Evolutionary conservation across 1,139 yeast genomes (phyloP).

Genomic region (Geotrichum bryndzae): DNA sequence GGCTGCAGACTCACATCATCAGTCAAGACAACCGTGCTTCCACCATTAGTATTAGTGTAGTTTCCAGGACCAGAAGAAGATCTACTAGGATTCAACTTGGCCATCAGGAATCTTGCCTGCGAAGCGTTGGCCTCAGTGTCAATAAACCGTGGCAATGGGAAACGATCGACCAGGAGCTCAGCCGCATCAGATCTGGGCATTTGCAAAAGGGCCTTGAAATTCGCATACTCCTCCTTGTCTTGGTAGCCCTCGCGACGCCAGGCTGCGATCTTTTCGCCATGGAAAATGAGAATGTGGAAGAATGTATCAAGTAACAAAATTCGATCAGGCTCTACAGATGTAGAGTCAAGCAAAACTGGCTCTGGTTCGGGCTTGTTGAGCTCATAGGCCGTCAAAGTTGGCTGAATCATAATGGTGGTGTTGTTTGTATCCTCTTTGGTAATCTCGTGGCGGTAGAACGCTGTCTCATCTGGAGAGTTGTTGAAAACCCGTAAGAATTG

Average conservation of each 20-base stretch:
- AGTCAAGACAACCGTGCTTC: conserved; percentile 78
- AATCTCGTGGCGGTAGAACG: conserved; percentile 62
- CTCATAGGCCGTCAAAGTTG: conserved; percentile 61
- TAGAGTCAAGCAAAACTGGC: conserved; percentile 67
- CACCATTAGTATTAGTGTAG: conserved; percentile 38
- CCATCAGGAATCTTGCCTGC: conserved; percentile 70
- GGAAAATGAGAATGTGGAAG: conserved; percentile 65
- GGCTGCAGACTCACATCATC: conserved; percentile 92
- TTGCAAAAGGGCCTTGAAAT: conserved; percentile 55
- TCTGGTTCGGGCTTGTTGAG: conserved; percentile 52
- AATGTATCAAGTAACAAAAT: conserved; percentile 66
- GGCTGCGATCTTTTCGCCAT: conserved; percentile 61
- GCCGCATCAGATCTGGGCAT: conserved; percentile 67
- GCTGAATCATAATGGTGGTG: conserved; percentile 69
- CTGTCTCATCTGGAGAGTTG: conserved; percentile 75
- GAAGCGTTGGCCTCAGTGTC: conserved; percentile 75
- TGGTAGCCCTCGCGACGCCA: conserved; percentile 70
- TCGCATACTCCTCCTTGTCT: conserved; percentile 56
- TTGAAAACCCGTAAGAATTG: conserved; percentile 65
- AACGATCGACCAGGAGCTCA: conserved; percentile 58
- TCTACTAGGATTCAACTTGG: conserved; percentile 66
- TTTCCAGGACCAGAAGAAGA: conserved; percentile 34
- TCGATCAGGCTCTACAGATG: conserved; percentile 55
- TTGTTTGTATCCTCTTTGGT: conserved; percentile 62
- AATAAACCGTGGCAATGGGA: conserved; percentile 70